phyloP scores from a whole-genome alignment of 768 basidiomycete genomes.

The Xerocomus potaroensis region DNA sequence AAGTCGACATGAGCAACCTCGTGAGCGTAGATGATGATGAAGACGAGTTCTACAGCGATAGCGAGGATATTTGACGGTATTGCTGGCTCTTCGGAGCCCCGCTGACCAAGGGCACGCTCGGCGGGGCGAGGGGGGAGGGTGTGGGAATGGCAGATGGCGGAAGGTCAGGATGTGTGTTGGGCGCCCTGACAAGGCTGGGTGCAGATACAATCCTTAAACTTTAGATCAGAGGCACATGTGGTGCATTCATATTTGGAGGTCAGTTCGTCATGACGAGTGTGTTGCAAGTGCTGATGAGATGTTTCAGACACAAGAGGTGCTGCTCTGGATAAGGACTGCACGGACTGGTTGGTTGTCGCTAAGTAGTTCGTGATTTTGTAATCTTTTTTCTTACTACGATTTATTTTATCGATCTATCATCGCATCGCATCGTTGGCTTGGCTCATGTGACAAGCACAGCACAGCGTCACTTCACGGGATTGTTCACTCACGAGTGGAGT shows the following conservation, averaged over 20 bases:
- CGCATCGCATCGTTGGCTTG: too few relatives aligned
- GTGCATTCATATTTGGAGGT: slow-evolving; percentile 19
- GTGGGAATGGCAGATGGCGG: slow-evolving; percentile 2
- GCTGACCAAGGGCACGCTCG: slow-evolving; percentile 57
- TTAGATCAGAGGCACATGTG: slow-evolving; percentile 13
- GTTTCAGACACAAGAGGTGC: slow-evolving; percentile 8
- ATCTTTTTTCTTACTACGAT: slow-evolving; percentile 23
- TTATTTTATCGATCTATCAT: slow-evolving; percentile 27
- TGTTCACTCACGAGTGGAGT: too few relatives aligned
- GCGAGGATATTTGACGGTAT: slow-evolving; percentile 79
- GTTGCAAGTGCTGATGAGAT: slow-evolving; percentile 3
- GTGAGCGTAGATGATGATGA: slow-evolving; percentile 69
- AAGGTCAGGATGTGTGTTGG: slow-evolving; percentile 2
- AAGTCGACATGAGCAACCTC: slow-evolving; percentile 91
- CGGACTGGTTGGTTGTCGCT: slow-evolving; percentile 14
- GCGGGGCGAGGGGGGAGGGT: slow-evolving; percentile 49
- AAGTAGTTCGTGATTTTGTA: slow-evolving; percentile 27
- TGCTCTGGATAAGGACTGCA: slow-evolving; percentile 13
- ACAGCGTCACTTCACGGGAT: slow-evolving; percentile 8
- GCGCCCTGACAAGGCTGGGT: slow-evolving; percentile 10
- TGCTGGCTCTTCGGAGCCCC: slow-evolving; percentile 85
- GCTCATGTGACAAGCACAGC: too few relatives aligned
- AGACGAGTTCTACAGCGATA: slow-evolving; percentile 79
- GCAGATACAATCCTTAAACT: slow-evolving; percentile 5
- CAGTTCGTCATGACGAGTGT: neutral